Evolutionary conservation across 768 basidiomycete genomes (phyloP).

Genomic region (Suillus discolor): DNA sequence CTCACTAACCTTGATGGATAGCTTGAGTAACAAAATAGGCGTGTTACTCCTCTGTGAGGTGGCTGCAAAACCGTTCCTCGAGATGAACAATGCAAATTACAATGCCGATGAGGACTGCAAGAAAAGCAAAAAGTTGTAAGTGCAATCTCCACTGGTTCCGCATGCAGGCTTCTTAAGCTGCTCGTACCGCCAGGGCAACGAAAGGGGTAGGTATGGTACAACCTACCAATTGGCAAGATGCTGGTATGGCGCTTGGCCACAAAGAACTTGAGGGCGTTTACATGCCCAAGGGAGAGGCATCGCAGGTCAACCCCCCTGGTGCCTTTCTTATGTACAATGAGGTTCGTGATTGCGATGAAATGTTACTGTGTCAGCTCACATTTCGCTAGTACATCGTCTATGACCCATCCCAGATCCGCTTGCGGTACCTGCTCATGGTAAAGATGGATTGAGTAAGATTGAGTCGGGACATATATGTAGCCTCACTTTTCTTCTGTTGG

Average conservation of each 20-base stretch:
- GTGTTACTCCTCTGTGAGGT: constrained; percentile 65
- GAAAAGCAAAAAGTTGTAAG: constrained; percentile 39
- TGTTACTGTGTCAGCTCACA: constrained; percentile 2
- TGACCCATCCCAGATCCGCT: constrained; percentile 54
- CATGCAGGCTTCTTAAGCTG: neutral
- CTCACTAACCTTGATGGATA: constrained; percentile 23
- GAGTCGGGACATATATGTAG: neutral
- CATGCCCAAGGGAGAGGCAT: constrained; percentile 59
- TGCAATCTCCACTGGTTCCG: constrained; percentile 11
- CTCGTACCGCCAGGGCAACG: constrained; percentile 42
- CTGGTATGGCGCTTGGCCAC: constrained; percentile 50
- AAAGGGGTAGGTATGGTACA: constrained; percentile 56
- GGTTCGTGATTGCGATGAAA: constrained; percentile 35
- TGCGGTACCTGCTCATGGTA: constrained; percentile 61
- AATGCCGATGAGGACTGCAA: constrained; percentile 53
- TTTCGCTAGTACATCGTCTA: constrained; percentile 60
- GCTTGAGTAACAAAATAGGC: constrained; percentile 53
- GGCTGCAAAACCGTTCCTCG: constrained; percentile 56
- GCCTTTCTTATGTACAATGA: constrained; percentile 56
- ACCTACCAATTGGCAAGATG: constrained; percentile 61
- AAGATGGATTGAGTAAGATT: constrained; percentile 35
- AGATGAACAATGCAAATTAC: constrained; percentile 47
- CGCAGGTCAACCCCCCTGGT: constrained; percentile 31
- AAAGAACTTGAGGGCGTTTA: constrained; percentile 52
- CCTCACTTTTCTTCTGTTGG: neutral